Percentiles rank a stretch among this genome's conserved stretches.
Evolutionary conservation across 106 monocot genomes (phyloP).

Genomic region (Triglochin maritima): DNA sequence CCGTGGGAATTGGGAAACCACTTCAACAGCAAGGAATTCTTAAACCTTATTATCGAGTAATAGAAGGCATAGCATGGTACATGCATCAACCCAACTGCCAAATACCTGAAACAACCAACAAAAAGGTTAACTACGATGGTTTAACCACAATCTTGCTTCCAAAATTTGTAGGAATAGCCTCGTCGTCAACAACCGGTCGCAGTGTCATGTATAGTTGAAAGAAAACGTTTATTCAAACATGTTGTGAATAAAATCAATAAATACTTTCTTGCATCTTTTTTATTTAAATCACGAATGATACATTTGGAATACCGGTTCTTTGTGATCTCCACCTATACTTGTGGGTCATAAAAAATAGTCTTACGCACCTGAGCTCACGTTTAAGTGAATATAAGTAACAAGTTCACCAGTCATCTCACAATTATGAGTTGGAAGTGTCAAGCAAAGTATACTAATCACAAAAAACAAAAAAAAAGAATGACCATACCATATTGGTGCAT

Average conservation of each 20-base stretch:
- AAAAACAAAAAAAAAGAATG: neutral
- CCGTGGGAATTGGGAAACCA: constrained; percentile 17
- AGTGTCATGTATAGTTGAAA: no score
- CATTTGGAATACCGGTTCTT: neutral
- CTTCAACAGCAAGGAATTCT: constrained; percentile 13
- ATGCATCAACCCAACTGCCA: constrained; percentile 12
- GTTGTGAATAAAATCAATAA: no score
- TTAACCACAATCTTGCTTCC: no score
- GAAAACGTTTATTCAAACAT: no score
- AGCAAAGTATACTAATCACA: neutral
- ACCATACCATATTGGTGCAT: constrained; percentile 5
- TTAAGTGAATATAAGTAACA: no score
- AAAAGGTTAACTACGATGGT: neutral
- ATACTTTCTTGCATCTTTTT: no score
- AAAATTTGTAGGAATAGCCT: no score
- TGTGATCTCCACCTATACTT: neutral
- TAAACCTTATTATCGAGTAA: constrained; percentile 11
- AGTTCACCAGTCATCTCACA: no score
- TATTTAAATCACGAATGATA: no score
- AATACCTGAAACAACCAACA: constrained; percentile 10
- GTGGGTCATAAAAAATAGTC: neutral
- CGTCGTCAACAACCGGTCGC: no score
- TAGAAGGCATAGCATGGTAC: constrained; percentile 22
- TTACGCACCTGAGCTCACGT: no score
- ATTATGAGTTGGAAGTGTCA: neutral